phyloP scores from a whole-genome alignment of 139 green algal species.

The Pleodorina starrii region DNA sequence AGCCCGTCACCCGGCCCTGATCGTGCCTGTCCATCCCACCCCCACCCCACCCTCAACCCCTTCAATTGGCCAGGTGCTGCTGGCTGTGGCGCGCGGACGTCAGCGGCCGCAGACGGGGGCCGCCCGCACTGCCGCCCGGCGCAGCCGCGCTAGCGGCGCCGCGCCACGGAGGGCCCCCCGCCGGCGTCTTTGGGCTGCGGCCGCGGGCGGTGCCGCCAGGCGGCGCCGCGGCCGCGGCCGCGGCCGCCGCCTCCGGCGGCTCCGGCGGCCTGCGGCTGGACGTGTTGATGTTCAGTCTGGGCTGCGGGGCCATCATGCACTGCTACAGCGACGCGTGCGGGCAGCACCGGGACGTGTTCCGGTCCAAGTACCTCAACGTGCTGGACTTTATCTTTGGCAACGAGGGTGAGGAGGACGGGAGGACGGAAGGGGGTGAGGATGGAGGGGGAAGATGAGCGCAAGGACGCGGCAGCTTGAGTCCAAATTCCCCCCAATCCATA shows the following conservation, averaged over 20 bases:
- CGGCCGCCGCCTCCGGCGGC: not conserved
- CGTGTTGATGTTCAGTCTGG: slow-evolving; percentile 84
- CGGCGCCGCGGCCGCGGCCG: too few species aligned
- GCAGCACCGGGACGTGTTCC: slow-evolving; percentile 89
- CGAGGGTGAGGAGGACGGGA: slow-evolving; percentile 67
- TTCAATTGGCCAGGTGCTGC: slow-evolving; percentile 35
- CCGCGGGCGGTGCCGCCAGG: too few species aligned
- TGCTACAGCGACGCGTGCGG: slow-evolving; percentile 64
- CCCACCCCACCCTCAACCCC: too few species aligned
- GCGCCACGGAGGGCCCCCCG: not conserved
- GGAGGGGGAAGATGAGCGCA: too few species aligned
- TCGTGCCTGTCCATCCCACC: too few species aligned
- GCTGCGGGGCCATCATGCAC: slow-evolving; percentile 89
- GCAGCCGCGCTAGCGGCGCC: not conserved
- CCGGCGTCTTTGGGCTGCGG: too few species aligned
- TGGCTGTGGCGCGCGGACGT: not conserved
- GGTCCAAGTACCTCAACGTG: slow-evolving; percentile 93
- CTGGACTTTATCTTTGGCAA: slow-evolving; percentile 95
- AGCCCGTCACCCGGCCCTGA: too few species aligned
- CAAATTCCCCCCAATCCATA: too few species aligned
- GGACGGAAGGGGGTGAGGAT: too few species aligned
- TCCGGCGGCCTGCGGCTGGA: slow-evolving; percentile 75
- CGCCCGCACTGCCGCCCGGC: not conserved
- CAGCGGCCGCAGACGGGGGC: not conserved
- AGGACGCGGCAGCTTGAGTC: too few species aligned